phyloP scores from a whole-genome alignment of 768 basidiomycete genomes.

The Tricholoma flavovirens region DNA sequence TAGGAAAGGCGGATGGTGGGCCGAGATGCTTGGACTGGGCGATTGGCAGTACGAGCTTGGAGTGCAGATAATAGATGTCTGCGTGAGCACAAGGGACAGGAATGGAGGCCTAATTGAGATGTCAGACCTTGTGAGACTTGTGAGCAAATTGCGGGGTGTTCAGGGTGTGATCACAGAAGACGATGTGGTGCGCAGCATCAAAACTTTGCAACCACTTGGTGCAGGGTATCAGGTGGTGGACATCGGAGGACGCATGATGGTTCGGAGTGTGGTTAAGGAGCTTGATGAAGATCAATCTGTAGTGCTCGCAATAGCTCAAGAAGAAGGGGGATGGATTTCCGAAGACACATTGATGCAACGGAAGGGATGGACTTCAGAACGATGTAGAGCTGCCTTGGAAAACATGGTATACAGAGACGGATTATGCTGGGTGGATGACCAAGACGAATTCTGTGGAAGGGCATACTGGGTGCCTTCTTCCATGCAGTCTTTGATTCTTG shows the following conservation, averaged over 20 bases:
- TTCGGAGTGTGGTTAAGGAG: conserved; percentile 85
- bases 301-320: conserved; percentile 70
- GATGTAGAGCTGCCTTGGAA: conserved; percentile 73
- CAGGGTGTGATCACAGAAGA: conserved; percentile 73
- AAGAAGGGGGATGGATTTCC: conserved; percentile 63
- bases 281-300: conserved; percentile 86
- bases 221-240: conserved; percentile 88
- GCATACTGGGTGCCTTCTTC: conserved; percentile 88
- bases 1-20: conserved; percentile 86
- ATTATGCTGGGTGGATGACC: conserved; percentile 92
- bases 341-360: conserved; percentile 53
- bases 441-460: conserved; percentile 58
- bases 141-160: conserved; percentile 71
- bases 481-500: conserved; percentile 48
- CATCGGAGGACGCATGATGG: conserved; percentile 71
- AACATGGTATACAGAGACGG: conserved; percentile 91
- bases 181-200: conserved; percentile 78
- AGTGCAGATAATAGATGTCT: conserved; percentile 91
- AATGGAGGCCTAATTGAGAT: conserved; percentile 94
- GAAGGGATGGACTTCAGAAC: conserved; percentile 73
- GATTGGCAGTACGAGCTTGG: conserved; percentile 97
- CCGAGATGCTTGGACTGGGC: conserved; percentile 77
- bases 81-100: conserved; percentile 78
- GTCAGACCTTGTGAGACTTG: conserved; percentile 73
- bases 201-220: conserved; percentile 80